These are phyloP conservation scores for Uromyces viciae-fabae DNA, from an alignment of 1,284 basidiomycete genomes.

Conservation along the genomic window DNA sequence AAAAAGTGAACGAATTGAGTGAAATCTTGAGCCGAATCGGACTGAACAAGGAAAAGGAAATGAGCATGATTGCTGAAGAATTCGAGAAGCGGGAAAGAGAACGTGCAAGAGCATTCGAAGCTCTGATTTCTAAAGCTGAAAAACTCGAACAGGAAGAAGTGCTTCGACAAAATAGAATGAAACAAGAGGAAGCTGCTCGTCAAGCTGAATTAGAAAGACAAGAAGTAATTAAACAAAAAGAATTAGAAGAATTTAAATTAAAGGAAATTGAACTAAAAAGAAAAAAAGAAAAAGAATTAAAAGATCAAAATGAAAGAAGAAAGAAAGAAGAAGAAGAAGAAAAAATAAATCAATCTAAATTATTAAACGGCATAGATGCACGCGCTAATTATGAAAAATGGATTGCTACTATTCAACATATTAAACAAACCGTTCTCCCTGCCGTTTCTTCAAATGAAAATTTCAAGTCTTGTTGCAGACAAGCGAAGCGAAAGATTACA, in stretches of 20 bases:
- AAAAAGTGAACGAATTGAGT: slow-evolving; percentile 38
- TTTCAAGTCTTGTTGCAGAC: slow-evolving; percentile 58
- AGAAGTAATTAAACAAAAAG: slow-evolving; percentile 19
- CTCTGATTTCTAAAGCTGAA: slow-evolving; percentile 29
- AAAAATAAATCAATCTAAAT: neutral
- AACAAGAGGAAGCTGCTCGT: slow-evolving; percentile 28
- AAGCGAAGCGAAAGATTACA: slow-evolving; percentile 75
- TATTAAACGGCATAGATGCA: neutral
- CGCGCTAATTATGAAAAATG: slow-evolving; percentile 27
- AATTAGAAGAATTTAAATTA: slow-evolving; percentile 11
- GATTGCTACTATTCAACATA: slow-evolving; percentile 34
- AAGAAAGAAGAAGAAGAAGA: slow-evolving; percentile 34
- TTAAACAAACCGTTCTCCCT: slow-evolving; percentile 73
- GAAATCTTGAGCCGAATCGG: slow-evolving; percentile 25
- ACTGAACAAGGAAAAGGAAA: slow-evolving; percentile 25
- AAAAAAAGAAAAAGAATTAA: neutral
- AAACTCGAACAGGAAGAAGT: slow-evolving; percentile 35
- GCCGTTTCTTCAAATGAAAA: slow-evolving; percentile 66
- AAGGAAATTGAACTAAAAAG: slow-evolving; percentile 2
- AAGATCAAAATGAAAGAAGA: slow-evolving; percentile 4
- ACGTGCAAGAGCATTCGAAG: slow-evolving; percentile 4
- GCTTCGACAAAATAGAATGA: slow-evolving; percentile 6
- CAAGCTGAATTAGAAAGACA: slow-evolving; percentile 32
- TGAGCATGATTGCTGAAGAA: neutral
- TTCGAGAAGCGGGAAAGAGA: slow-evolving; percentile 38